Conservation (phyloP, 2,329 filamentous ascomycete genomes). For the Diaporthe nobilis region DNA sequence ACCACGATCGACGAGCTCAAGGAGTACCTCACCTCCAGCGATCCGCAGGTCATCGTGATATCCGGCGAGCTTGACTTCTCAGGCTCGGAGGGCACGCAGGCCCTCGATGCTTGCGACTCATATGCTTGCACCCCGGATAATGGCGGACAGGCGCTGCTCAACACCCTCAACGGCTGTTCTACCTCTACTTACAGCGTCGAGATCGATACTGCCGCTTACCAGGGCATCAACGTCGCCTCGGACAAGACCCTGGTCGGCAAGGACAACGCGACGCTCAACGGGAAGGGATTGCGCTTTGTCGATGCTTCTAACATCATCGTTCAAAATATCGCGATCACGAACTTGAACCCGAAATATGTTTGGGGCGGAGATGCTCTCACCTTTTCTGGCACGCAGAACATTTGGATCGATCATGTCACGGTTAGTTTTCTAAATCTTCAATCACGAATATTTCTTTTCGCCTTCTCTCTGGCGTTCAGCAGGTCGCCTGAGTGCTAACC, state of each 20-base stretch:
- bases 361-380: constrained; percentile 38
- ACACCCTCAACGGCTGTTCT: constrained; percentile 60
- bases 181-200: constrained; percentile 57
- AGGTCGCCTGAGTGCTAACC: not conserved
- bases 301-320: constrained; percentile 70
- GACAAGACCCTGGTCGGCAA: constrained; percentile 71
- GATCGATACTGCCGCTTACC: constrained; percentile 65
- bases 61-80: constrained; percentile 70
- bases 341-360: constrained; percentile 50
- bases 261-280: constrained; percentile 68
- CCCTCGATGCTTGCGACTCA: constrained; percentile 68
- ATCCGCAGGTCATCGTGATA: constrained; percentile 70
- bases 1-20: constrained; percentile 68
- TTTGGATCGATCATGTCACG: constrained; percentile 67
- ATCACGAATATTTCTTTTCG: no score
- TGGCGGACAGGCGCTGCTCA: constrained; percentile 37
- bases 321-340: constrained; percentile 69
- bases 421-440: not conserved
- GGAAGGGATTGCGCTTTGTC: constrained; percentile 67
- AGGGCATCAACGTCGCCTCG: constrained; percentile 65
- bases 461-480: not conserved
- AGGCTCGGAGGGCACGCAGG: constrained; percentile 66
- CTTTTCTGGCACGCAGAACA: constrained; percentile 48
- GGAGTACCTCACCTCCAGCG: constrained; percentile 68
- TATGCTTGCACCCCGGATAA: constrained; percentile 54